Percentiles rank a stretch among this genome's conserved stretches.
phyloP scores from a whole-genome alignment of 306 rosid genomes.

The Pyrus communis region DNA sequence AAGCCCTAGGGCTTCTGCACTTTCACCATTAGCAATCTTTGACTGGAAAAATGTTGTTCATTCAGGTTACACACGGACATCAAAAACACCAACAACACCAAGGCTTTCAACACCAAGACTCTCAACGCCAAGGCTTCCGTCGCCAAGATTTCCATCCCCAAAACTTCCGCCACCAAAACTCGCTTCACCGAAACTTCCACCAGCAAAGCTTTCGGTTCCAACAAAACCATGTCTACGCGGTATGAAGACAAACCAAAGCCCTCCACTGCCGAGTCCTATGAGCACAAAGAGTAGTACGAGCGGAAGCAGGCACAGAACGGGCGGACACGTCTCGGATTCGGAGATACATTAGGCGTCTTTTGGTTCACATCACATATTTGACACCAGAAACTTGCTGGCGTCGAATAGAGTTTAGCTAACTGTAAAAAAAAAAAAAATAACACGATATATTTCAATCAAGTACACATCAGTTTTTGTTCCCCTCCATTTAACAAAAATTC shows the following conservation, averaged over 20 bases:
- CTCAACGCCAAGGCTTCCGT: not conserved
- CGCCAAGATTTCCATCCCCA: not conserved
- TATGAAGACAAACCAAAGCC: conserved; percentile 24
- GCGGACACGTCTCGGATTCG: conserved; percentile 26
- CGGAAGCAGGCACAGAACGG: conserved; percentile 15
- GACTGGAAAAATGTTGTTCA: not conserved
- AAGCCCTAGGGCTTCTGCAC: not conserved
- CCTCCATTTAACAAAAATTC: not conserved
- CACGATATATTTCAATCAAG: not conserved
- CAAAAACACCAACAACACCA: conserved; percentile 5
- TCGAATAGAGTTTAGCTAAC: not conserved
- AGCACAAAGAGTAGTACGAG: conserved; percentile 21
- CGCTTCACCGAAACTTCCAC: not conserved
- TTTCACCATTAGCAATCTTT: not conserved
- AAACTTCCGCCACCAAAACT: not conserved
- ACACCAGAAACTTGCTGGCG: not conserved
- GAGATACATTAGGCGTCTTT: conserved; percentile 23
- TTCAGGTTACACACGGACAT: conserved; percentile 10
- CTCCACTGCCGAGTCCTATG: conserved; percentile 14
- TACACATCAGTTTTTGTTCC: not conserved
- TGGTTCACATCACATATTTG: not conserved
- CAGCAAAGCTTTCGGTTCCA: conserved; percentile 5
- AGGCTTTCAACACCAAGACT: not conserved
- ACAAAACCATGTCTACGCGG: conserved; percentile 18
- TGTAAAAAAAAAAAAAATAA: not conserved